Percentiles rank a stretch among this genome's conserved stretches.
Evolutionary conservation across 306 rosid species (phyloP).

Genomic region (Glycine latifolia): DNA sequence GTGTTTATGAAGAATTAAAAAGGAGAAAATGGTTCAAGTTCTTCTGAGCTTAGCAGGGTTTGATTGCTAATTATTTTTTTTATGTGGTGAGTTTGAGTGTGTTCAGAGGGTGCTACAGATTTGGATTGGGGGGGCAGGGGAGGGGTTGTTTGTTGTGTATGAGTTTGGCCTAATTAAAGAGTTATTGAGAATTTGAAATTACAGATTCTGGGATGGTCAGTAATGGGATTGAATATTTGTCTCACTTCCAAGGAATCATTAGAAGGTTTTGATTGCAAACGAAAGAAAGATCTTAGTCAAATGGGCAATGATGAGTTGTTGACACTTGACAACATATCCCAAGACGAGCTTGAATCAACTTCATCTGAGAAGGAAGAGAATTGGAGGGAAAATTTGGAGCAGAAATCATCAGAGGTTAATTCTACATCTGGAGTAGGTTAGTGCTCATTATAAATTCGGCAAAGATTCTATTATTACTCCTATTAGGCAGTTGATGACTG

Average conservation of each 20-base stretch:
- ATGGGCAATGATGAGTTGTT: slow-evolving; percentile 34
- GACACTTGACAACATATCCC: slow-evolving; percentile 23
- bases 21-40: slow-evolving; percentile 20
- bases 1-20: slow-evolving; percentile 10
- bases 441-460: background rate
- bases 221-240: slow-evolving; percentile 53
- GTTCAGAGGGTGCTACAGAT: slow-evolving; percentile 23
- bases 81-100: background rate
- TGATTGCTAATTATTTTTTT: slow-evolving; percentile 6
- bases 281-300: slow-evolving; percentile 37
- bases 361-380: slow-evolving; percentile 37
- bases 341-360: slow-evolving; percentile 47
- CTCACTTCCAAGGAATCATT: slow-evolving; percentile 37
- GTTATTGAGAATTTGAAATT: slow-evolving; percentile 29
- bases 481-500: slow-evolving; percentile 8
- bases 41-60: slow-evolving; percentile 27
- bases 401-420: slow-evolving; percentile 46
- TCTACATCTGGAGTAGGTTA: slow-evolving; percentile 55
- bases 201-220: slow-evolving; percentile 53
- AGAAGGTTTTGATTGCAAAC: slow-evolving; percentile 44
- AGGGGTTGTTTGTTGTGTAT: slow-evolving; percentile 14
- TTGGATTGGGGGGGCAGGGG: background rate
- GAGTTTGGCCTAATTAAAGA: slow-evolving; percentile 18
- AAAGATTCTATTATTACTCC: slow-evolving; percentile 19
- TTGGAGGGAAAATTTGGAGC: slow-evolving; percentile 32